Percentiles rank a stretch among this genome's conserved stretches.
phyloP scores from a whole-genome alignment of 805 yeast genomes.

The Pichia sporocuriosa region DNA sequence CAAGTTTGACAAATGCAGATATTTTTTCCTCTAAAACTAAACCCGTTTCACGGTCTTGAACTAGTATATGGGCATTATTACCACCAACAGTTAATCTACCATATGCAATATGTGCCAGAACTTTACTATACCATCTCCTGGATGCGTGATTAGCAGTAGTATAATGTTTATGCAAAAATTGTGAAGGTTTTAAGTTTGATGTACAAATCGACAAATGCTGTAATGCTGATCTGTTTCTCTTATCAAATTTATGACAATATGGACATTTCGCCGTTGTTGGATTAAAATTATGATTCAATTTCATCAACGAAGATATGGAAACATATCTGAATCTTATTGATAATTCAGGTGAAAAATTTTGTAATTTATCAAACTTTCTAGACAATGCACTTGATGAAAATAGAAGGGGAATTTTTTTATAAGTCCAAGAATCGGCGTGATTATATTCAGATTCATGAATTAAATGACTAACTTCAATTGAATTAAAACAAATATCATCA shows the following conservation, averaged over 20 bases:
- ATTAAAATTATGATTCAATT: constrained; percentile 7
- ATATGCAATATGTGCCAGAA: constrained; percentile 75
- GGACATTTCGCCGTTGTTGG: constrained; percentile 65
- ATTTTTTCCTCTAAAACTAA: constrained; percentile 88
- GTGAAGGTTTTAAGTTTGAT: constrained; percentile 26
- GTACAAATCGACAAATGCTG: constrained; percentile 86
- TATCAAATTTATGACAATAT: constrained; percentile 59
- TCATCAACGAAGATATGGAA: constrained; percentile 2
- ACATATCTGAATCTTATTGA: constrained; percentile 14
- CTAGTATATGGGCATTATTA: constrained; percentile 89
- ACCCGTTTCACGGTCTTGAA: constrained; percentile 88
- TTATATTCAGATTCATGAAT: constrained; percentile 13
- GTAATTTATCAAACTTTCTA: neutral
- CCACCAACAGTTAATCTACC: constrained; percentile 84
- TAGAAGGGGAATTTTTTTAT: constrained; percentile 8
- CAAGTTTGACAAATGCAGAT: constrained; percentile 81
- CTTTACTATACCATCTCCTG: constrained; percentile 81
- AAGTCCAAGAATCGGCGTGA: constrained; percentile 10
- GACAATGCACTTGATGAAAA: constrained; percentile 10
- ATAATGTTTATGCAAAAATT: constrained; percentile 45
- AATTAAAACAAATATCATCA: constrained; percentile 69
- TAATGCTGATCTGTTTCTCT: constrained; percentile 54
- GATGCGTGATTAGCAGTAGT: constrained; percentile 79
- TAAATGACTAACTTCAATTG: constrained; percentile 43
- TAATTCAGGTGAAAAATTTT: constrained; percentile 8